Percentiles rank a stretch among this genome's conserved stretches.
These are phyloP conservation scores for Russula compacta DNA, from an alignment of 768 basidiomycete species.

Conservation along the genomic window DNA sequence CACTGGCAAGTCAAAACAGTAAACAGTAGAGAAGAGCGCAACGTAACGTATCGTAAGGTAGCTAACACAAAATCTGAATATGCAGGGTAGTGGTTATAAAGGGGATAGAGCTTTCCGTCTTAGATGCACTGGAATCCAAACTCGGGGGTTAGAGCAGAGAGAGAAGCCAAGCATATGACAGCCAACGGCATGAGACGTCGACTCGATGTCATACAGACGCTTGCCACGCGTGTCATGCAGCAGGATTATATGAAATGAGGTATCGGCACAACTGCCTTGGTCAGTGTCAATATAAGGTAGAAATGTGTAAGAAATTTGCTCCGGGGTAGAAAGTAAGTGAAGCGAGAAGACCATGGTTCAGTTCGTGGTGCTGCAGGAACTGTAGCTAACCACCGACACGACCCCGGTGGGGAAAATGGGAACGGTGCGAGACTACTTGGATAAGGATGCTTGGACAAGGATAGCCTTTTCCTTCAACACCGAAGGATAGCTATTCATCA, in stretches of 20 bases:
- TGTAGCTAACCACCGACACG: background rate
- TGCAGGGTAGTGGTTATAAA: slow-evolving; percentile 11
- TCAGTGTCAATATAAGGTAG: slow-evolving; percentile 1
- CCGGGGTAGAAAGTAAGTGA: background rate
- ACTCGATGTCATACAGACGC: background rate
- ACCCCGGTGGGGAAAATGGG: background rate
- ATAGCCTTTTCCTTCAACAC: slow-evolving; percentile 55
- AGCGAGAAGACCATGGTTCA: background rate
- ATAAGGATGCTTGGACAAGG: slow-evolving; percentile 3
- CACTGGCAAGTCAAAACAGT: background rate
- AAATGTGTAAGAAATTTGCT: slow-evolving; percentile 1
- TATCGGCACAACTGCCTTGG: slow-evolving; percentile 9
- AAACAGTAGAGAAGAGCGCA: background rate
- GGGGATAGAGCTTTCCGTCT: slow-evolving; percentile 4
- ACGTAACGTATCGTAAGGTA: slow-evolving; percentile 6
- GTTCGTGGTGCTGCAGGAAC: background rate
- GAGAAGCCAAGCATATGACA: background rate
- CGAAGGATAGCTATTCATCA: slow-evolving; percentile 80
- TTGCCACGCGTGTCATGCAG: background rate
- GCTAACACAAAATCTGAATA: slow-evolving; percentile 5
- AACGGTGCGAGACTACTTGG: background rate
- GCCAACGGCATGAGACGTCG: background rate
- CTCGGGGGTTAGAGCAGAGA: background rate
- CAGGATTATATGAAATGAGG: slow-evolving; percentile 14
- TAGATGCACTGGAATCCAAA: slow-evolving; percentile 8